These are phyloP conservation scores for Penicillium sp. DNA, from an alignment of 2,329 filamentous ascomycete genomes.

Conservation along the genomic window DNA sequence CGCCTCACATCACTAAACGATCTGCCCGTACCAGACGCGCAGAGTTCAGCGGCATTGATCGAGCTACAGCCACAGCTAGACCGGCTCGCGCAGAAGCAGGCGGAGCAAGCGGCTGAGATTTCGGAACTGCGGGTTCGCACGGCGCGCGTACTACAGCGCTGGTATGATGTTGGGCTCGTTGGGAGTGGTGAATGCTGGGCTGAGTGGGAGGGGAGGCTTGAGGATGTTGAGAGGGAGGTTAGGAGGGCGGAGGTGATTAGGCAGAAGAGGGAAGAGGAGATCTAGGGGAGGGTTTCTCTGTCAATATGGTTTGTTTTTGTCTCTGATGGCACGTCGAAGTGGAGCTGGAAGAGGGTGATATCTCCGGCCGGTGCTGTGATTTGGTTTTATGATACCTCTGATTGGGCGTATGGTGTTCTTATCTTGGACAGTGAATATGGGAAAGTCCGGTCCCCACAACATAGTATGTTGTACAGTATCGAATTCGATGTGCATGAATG, in stretches of 20 bases:
- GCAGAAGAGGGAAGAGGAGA: slow-evolving; percentile 53
- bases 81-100: slow-evolving; percentile 37
- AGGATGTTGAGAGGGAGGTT: slow-evolving; percentile 64
- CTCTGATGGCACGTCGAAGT: background rate
- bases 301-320: background rate
- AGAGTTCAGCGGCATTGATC: slow-evolving; percentile 43
- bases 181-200: slow-evolving; percentile 67
- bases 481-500: background rate
- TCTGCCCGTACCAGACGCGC: slow-evolving; percentile 46
- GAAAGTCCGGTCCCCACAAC: background rate
- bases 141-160: slow-evolving; percentile 58
- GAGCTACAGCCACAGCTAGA: slow-evolving; percentile 45
- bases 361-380: background rate
- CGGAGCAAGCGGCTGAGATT: slow-evolving; percentile 40
- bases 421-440: background rate
- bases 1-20: slow-evolving; percentile 50
- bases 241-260: slow-evolving; percentile 61
- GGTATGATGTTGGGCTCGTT: slow-evolving; percentile 73
- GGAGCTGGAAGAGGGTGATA: background rate
- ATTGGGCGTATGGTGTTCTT: background rate
- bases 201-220: slow-evolving; percentile 67
- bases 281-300: slow-evolving; percentile 25
- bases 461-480: no score
- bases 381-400: slow-evolving; percentile 6
- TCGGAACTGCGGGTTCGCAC: slow-evolving; percentile 45